Evolutionary conservation across 164 flowering plant species (phyloP).

Genomic region (Vitis amurensis): DNA sequence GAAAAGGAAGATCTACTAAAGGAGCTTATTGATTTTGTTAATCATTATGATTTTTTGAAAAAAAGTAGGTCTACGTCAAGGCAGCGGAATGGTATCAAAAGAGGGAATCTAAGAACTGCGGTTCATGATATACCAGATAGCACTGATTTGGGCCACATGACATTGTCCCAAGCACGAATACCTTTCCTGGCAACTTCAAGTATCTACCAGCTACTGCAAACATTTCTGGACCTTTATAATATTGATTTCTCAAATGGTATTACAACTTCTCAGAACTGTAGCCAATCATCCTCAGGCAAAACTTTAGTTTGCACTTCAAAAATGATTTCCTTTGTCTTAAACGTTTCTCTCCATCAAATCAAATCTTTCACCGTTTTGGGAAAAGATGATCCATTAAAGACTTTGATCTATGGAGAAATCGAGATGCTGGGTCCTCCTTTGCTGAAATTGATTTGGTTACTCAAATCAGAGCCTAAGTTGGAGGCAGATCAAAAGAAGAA

Average conservation of each 20-base stretch:
- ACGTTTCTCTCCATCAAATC: slow-evolving; percentile 48
- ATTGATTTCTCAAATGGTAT: slow-evolving; percentile 13
- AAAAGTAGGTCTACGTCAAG: slow-evolving; percentile 29
- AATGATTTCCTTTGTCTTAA: slow-evolving; percentile 48
- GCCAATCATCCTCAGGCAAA: slow-evolving; percentile 39
- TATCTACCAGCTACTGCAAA: slow-evolving; percentile 45
- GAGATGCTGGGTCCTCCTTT: slow-evolving; percentile 58
- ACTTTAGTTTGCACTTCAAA: slow-evolving; percentile 25
- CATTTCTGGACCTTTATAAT: slow-evolving; percentile 29
- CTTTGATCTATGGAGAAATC: slow-evolving; percentile 62
- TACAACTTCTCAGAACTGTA: slow-evolving; percentile 42
- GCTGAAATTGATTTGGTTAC: slow-evolving; percentile 52
- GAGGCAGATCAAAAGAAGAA: slow-evolving; percentile 38
- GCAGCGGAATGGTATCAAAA: slow-evolving; percentile 29
- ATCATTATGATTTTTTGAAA: slow-evolving; percentile 48
- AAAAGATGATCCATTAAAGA: slow-evolving; percentile 53
- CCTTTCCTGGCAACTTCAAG: slow-evolving; percentile 70
- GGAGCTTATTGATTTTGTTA: slow-evolving; percentile 57
- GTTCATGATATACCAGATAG: slow-evolving; percentile 28
- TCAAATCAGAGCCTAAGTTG: slow-evolving; percentile 35
- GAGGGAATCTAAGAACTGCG: slow-evolving; percentile 29
- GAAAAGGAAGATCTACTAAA: slow-evolving; percentile 51
- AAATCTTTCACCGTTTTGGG: slow-evolving; percentile 34
- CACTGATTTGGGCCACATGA: slow-evolving; percentile 24
- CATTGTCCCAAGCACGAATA: slow-evolving; percentile 30